Conservation (phyloP, 345 rosid genomes). For the Citrus glauca region DNA sequence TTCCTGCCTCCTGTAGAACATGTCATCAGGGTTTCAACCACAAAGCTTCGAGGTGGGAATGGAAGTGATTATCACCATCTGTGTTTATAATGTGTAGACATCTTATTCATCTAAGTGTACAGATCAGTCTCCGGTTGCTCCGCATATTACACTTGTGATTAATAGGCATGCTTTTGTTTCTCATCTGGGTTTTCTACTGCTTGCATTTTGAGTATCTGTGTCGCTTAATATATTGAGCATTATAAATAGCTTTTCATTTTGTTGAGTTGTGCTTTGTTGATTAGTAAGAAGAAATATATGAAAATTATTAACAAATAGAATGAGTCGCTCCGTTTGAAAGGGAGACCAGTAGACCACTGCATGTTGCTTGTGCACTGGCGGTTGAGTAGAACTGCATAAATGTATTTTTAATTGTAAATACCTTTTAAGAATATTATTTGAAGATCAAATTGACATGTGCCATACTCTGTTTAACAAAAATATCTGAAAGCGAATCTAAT, state of each 20-base stretch:
- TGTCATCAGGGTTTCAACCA: background rate
- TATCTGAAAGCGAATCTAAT: background rate
- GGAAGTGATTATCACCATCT: background rate
- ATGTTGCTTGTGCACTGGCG: background rate
- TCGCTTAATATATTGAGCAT: too few relatives aligned
- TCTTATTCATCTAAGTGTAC: background rate
- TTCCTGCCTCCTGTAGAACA: too few relatives aligned
- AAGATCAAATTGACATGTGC: background rate
- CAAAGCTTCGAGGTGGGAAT: background rate
- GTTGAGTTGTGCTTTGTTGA: too few relatives aligned
- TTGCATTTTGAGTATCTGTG: too few relatives aligned
- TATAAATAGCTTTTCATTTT: too few relatives aligned
- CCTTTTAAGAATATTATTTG: background rate
- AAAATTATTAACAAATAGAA: too few relatives aligned
- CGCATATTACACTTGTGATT: too few relatives aligned
- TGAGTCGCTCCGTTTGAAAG: background rate
- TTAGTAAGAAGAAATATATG: too few relatives aligned
- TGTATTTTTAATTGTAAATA: too few relatives aligned
- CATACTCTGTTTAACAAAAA: background rate
- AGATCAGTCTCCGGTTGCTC: too few relatives aligned
- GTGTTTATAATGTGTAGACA: background rate
- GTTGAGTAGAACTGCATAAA: background rate
- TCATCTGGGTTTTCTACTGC: too few relatives aligned
- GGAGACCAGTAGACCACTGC: background rate
- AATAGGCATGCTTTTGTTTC: too few relatives aligned